These are phyloP conservation scores for Fusarium sp. DNA, from an alignment of 2,329 filamentous ascomycete genomes.

Conservation along the genomic window DNA sequence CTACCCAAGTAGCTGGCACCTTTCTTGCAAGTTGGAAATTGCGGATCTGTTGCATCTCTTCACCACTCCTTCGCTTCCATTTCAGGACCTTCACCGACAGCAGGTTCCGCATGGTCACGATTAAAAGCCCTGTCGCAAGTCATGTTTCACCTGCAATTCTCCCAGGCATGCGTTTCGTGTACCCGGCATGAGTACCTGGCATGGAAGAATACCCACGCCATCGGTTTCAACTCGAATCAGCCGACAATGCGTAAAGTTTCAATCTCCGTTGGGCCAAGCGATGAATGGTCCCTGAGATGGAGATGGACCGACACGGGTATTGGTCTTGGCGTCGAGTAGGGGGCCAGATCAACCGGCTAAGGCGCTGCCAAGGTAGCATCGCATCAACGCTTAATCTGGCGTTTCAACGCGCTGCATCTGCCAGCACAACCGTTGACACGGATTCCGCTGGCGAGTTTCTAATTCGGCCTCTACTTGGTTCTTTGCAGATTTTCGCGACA, in stretches of 20 bases:
- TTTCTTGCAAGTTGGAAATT: neutral
- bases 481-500: neutral
- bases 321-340: conserved; percentile 28
- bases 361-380: conserved; percentile 43
- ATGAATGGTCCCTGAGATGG: conserved; percentile 8
- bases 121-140: neutral
- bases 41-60: neutral
- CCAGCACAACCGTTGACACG: conserved; percentile 12
- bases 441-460: neutral
- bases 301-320: conserved; percentile 10
- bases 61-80: neutral
- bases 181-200: neutral
- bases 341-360: conserved; percentile 30
- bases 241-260: neutral
- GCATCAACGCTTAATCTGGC: conserved; percentile 42
- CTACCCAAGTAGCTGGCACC: neutral
- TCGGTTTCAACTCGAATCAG: neutral
- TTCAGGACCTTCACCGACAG: neutral
- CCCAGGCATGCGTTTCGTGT: neutral
- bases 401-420: conserved; percentile 32
- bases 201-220: neutral
- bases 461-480: neutral
- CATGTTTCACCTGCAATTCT: neutral
- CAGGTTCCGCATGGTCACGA: neutral
- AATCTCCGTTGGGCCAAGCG: neutral